phyloP scores from a whole-genome alignment of 441 rosid species.

The Populus hybrid region DNA sequence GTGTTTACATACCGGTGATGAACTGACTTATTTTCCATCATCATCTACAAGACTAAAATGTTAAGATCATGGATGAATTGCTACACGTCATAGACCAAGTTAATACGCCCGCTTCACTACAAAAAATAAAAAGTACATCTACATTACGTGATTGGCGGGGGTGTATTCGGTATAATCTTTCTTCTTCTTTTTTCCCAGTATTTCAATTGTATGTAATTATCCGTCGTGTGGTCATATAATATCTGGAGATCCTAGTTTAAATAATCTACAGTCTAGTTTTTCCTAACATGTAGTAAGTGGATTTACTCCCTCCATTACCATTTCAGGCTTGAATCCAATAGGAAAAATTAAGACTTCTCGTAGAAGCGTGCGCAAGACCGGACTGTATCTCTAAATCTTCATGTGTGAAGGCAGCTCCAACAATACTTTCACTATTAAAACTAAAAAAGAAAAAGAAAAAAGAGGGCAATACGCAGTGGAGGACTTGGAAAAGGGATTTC shows the following conservation, averaged over 20 bases:
- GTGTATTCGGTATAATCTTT: too few relatives aligned
- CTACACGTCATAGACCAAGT: neutral
- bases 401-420: too few relatives aligned
- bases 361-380: too few relatives aligned
- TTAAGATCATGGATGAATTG: neutral
- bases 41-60: neutral
- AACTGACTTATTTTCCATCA: neutral
- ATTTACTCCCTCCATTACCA: neutral
- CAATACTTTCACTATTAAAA: too few relatives aligned
- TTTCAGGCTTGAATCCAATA: neutral
- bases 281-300: neutral
- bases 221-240: neutral
- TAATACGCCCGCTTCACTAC: neutral
- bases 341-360: too few relatives aligned
- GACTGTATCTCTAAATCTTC: too few relatives aligned
- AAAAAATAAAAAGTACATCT: too few relatives aligned
- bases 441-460: too few relatives aligned
- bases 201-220: too few relatives aligned
- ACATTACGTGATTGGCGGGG: neutral
- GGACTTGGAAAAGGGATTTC: neutral
- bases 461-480: too few relatives aligned
- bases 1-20: neutral
- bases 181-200: too few relatives aligned
- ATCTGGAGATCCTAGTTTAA: neutral
- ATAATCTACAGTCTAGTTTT: neutral